Evolutionary conservation across 495 filamentous ascomycete genomes (phyloP).

Genomic region (Trichocladium antarcticum): DNA sequence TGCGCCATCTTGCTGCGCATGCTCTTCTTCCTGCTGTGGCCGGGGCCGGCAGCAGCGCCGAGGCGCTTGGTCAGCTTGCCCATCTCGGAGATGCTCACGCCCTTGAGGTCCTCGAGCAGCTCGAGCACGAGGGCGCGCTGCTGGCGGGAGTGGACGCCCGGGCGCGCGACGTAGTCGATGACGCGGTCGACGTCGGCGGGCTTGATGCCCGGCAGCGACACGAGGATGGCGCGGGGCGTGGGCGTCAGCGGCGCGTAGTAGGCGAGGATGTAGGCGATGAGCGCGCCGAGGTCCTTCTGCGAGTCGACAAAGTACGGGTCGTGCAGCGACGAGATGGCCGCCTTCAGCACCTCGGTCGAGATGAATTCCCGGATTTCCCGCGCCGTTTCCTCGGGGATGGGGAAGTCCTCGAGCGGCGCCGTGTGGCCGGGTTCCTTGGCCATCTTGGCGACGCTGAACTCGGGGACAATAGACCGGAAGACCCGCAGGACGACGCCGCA

Average conservation of each 20-base stretch:
- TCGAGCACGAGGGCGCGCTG: constrained; percentile 80
- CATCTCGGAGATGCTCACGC: constrained; percentile 84
- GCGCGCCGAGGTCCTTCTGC: constrained; percentile 80
- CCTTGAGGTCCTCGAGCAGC: constrained; percentile 71
- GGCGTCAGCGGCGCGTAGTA: constrained; percentile 55
- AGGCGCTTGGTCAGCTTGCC: constrained; percentile 57
- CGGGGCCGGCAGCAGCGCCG: constrained; percentile 7
- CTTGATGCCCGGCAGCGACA: constrained; percentile 45
- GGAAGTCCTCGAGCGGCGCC: constrained; percentile 23
- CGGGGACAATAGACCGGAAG: constrained; percentile 69
- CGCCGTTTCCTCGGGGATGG: constrained; percentile 39
- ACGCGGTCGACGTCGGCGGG: constrained; percentile 47
- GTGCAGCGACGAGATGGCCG: constrained; percentile 76
- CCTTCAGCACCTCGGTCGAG: constrained; percentile 67
- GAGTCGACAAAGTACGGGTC: constrained; percentile 94
- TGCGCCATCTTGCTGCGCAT: constrained; percentile 45
- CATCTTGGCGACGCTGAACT: constrained; percentile 42
- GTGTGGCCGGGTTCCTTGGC: constrained; percentile 4
- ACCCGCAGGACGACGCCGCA: constrained; percentile 76
- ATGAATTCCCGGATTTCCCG: constrained; percentile 83
- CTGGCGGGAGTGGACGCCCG: constrained; percentile 48
- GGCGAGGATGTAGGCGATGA: constrained; percentile 76
- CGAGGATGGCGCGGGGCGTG: constrained; percentile 45
- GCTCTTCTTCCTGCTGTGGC: constrained; percentile 23
- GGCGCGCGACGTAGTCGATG: constrained; percentile 44